Percentiles rank a stretch among this genome's conserved stretches.
These are phyloP conservation scores for Erodium texanum DNA, from an alignment of 441 rosid species.

Conservation along the genomic window DNA sequence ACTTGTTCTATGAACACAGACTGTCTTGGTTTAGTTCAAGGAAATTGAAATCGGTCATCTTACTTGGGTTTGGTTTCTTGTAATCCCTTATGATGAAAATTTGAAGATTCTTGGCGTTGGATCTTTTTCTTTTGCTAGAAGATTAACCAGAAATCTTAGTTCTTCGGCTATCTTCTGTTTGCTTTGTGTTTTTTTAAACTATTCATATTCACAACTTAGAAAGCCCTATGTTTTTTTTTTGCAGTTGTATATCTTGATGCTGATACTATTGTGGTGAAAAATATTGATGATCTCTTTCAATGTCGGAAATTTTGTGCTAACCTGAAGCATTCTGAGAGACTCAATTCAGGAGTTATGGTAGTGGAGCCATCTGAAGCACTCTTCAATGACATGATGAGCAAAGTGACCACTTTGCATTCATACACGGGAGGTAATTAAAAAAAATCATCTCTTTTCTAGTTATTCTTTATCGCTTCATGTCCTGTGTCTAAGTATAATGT, in stretches of 20 bases:
- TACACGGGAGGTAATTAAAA: slow-evolving; percentile 64
- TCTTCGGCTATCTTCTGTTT: neutral
- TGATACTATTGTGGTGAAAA: slow-evolving; percentile 92
- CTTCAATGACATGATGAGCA: slow-evolving; percentile 73
- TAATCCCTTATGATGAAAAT: neutral
- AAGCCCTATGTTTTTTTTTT: slow-evolving; percentile 10
- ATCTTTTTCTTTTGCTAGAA: neutral
- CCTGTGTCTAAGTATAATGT: neutral
- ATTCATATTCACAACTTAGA: slow-evolving; percentile 6
- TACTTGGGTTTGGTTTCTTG: neutral
- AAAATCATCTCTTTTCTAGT: neutral
- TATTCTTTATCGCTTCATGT: neutral
- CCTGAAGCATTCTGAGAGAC: slow-evolving; percentile 89
- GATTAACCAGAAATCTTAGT: neutral
- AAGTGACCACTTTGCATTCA: slow-evolving; percentile 67
- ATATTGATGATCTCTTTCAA: slow-evolving; percentile 73
- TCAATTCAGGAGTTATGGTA: slow-evolving; percentile 94
- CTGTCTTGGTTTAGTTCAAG: neutral
- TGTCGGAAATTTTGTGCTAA: slow-evolving; percentile 86
- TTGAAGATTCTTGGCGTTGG: neutral
- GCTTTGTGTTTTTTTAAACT: slow-evolving; percentile 8
- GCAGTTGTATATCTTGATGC: slow-evolving; percentile 94
- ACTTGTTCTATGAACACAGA: neutral
- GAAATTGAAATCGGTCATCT: neutral
- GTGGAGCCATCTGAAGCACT: slow-evolving; percentile 74